Percentiles rank a stretch among this genome's conserved stretches.
Conservation (phyloP, 106 monocot genomes). For the Ottelia alismoides region DNA sequence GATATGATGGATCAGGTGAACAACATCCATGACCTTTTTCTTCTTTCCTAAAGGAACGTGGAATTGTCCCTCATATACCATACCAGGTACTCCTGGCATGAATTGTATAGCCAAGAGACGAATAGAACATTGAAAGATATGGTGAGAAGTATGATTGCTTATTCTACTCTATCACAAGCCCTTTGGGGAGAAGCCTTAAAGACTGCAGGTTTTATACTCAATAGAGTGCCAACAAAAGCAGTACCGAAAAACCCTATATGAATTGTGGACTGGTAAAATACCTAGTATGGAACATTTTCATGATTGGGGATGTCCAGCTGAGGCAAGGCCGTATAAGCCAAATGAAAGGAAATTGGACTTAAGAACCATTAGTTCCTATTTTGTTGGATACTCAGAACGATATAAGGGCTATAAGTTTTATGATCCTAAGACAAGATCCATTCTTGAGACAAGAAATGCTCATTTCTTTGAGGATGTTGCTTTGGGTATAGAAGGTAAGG, state of each 20-base stretch:
- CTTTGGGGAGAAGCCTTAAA: constrained; percentile 2
- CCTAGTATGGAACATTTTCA: background rate
- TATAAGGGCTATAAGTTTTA: constrained; percentile 3
- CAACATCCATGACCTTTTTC: constrained; percentile 3
- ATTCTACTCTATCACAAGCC: background rate
- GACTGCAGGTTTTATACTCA: constrained; percentile 10
- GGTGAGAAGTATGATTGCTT: constrained; percentile 2
- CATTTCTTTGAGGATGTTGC: constrained; percentile 2
- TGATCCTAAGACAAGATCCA: background rate
- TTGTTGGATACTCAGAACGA: constrained; percentile 5
- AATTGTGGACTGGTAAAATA: constrained; percentile 5
- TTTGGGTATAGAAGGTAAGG: background rate
- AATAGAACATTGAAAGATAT: constrained; percentile 1
- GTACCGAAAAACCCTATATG: constrained; percentile 6
- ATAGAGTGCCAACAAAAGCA: constrained; percentile 15
- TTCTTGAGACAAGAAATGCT: constrained; percentile 6
- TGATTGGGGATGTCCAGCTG: constrained; percentile 12
- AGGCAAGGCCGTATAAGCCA: constrained; percentile 10
- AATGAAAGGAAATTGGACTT: constrained; percentile 13
- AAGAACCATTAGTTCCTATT: constrained; percentile 6
- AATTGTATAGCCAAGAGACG: constrained; percentile 5
- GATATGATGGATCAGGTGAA: constrained; percentile 11
- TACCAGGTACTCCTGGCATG: constrained; percentile 4
- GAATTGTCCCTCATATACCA: constrained; percentile 5
- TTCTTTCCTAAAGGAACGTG: constrained; percentile 4